Percentiles rank a stretch among this genome's conserved stretches.
Evolutionary conservation across 768 basidiomycete genomes (phyloP).

Genomic region (Termitomyces sp.): DNA sequence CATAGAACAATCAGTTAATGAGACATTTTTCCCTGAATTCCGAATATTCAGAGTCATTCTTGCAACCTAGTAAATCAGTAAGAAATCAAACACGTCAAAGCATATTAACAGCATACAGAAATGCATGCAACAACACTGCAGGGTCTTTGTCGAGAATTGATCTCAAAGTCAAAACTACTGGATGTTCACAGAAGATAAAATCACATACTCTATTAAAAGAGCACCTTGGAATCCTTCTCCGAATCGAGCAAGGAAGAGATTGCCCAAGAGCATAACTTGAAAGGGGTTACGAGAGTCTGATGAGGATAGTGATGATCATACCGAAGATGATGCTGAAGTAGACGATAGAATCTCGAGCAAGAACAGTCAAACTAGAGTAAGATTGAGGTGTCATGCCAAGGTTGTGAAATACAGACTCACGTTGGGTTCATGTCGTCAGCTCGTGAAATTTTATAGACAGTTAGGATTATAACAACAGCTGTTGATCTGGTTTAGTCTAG

Average conservation of each 20-base stretch:
- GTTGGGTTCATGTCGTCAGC: background rate
- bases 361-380: background rate
- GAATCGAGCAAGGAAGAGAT: constrained; percentile 1
- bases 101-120: background rate
- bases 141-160: background rate
- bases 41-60: constrained; percentile 1
- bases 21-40: background rate
- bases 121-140: constrained; percentile 1
- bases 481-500: background rate
- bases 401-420: background rate
- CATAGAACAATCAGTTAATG: background rate
- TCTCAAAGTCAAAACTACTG: too few species aligned
- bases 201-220: background rate
- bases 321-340: background rate
- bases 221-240: constrained; percentile 2
- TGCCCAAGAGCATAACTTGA: background rate
- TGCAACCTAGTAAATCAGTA: background rate
- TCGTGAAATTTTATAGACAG: background rate
- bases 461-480: background rate
- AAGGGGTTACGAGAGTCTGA: background rate
- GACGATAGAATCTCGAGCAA: constrained; percentile 2
- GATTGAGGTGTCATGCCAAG: background rate
- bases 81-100: too few species aligned
- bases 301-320: background rate
- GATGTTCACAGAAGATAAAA: background rate